Percentiles rank a stretch among this genome's conserved stretches.
Conservation (phyloP, 179 eudicot genomes). For the Beta lomatogona region DNA sequence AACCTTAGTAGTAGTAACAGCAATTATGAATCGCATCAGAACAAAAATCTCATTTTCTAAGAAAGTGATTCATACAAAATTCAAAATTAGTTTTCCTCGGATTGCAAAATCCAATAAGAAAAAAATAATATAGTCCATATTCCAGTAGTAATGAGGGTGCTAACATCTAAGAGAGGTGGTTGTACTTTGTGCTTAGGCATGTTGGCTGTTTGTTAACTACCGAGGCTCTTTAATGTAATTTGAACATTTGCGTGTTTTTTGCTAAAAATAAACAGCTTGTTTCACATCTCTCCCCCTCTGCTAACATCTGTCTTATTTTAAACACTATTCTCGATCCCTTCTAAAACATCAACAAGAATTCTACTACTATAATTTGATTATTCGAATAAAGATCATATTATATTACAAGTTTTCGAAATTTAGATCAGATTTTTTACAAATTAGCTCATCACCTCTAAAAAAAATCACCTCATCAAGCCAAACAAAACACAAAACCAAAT, state of each 20-base stretch:
- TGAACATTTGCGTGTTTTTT: neutral
- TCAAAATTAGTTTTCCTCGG: constrained; percentile 5
- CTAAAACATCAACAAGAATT: no score
- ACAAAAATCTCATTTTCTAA: constrained; percentile 17
- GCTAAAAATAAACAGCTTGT: neutral
- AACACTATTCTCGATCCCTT: no score
- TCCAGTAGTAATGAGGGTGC: constrained; percentile 14
- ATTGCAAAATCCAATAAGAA: constrained; percentile 20
- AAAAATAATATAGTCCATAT: neutral
- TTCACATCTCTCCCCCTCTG: constrained; percentile 16
- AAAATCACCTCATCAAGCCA: no score
- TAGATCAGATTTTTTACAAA: no score
- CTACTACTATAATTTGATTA: no score
- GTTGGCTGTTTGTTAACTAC: constrained; percentile 33
- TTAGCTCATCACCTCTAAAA: no score
- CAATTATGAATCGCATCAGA: constrained; percentile 8
- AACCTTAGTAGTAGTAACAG: neutral
- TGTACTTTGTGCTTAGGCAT: constrained; percentile 36
- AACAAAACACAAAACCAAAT: no score
- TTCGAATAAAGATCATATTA: no score
- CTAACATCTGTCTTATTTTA: neutral
- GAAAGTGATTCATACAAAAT: neutral
- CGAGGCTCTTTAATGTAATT: constrained; percentile 14
- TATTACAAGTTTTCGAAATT: no score
- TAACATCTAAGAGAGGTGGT: constrained; percentile 30